These are phyloP conservation scores for Smallanthus sonchifolius DNA, from an alignment of 129 eudicot genomes.

Conservation along the genomic window DNA sequence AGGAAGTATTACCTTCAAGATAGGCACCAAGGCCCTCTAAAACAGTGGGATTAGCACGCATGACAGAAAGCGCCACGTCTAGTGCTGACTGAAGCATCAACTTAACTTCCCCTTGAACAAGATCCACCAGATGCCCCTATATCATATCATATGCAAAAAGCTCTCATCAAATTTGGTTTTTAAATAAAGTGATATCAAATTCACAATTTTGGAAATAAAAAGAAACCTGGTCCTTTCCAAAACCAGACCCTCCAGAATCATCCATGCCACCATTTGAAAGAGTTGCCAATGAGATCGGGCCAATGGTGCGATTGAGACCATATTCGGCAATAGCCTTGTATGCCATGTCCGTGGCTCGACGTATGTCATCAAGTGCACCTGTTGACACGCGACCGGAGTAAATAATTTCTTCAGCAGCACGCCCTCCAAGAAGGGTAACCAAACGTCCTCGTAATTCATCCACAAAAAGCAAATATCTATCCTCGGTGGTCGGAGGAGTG, in stretches of 20 bases:
- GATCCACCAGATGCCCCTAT: conserved; percentile 97
- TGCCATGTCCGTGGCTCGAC: conserved; percentile 99
- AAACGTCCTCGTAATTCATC: conserved; percentile 95
- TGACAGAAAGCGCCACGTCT: conserved; percentile 82
- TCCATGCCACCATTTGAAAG: conserved; percentile 95
- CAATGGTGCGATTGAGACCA: conserved; percentile 76
- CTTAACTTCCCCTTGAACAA: conserved; percentile 90
- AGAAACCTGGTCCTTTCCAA: conserved; percentile 90
- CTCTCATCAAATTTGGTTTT: neutral
- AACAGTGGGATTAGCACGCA: conserved; percentile 94
- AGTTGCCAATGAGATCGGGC: conserved; percentile 82
- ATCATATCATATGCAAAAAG: neutral
- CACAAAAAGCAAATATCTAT: conserved; percentile 87
- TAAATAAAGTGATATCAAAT: neutral
- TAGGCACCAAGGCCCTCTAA: conserved; percentile 98
- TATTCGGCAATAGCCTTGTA: conserved; percentile 97
- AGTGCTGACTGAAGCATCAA: conserved; percentile 88
- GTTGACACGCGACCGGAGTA: conserved; percentile 98
- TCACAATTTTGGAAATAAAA: neutral
- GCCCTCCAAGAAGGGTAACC: conserved; percentile 99
- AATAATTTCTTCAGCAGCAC: conserved; percentile 95
- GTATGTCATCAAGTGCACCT: conserved; percentile 97
- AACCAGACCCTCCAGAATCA: conserved; percentile 80
- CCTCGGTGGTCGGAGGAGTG: conserved; percentile 94
- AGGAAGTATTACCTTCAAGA: conserved; percentile 62